Evolutionary conservation across 192 early-diverging fungal species (phyloP).

Genomic region (Kappamyces sp.): DNA sequence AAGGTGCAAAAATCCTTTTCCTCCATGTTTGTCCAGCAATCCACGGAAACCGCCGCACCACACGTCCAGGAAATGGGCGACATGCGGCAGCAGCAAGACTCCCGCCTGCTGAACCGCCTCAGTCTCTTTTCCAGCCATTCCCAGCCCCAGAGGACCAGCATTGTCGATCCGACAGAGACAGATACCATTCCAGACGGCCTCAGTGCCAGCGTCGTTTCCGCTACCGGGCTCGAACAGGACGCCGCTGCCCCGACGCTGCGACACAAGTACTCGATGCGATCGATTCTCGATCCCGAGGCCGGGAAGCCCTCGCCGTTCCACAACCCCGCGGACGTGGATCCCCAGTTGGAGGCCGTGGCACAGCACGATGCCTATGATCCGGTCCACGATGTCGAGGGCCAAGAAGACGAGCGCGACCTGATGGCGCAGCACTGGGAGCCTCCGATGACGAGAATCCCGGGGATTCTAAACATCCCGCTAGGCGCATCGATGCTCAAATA

Average conservation of each 20-base stretch:
- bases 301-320: no score
- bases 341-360: no score
- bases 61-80: constrained; percentile 1
- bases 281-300: no score
- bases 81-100: no score
- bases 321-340: no score
- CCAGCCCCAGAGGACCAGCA: not conserved
- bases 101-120: not conserved
- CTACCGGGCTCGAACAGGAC: no score
- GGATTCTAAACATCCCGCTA: constrained; percentile 42
- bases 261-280: no score
- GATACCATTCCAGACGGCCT: no score
- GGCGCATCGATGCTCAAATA: constrained; percentile 32
- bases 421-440: constrained; percentile 36
- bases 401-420: not conserved
- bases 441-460: constrained; percentile 42
- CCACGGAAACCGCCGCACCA: not conserved
- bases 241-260: no score
- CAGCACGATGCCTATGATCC: no score
- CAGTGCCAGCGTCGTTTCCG: no score
- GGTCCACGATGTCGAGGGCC: not conserved
- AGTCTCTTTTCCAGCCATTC: not conserved
- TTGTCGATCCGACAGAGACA: not conserved
- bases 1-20: constrained; percentile 19
- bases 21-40: not conserved